phyloP scores from a whole-genome alignment of 208 protist genomes.

The Endotrypanum monterogeii region DNA sequence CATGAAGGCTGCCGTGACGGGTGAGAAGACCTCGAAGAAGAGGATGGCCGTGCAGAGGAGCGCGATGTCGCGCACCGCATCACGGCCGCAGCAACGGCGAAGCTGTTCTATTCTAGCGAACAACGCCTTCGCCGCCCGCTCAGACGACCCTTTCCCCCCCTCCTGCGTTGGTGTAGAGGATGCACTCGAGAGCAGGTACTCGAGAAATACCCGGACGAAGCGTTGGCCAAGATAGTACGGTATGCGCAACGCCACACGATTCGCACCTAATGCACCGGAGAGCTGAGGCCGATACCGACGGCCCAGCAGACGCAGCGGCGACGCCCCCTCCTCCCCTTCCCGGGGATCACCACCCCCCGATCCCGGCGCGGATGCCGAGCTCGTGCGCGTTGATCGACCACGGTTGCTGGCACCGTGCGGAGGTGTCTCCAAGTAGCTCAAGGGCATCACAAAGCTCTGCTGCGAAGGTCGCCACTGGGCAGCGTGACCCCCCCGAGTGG shows the following conservation, averaged over 20 bases:
- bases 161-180: background rate
- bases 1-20: constrained; percentile 47
- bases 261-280: constrained; percentile 18
- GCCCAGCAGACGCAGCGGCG: background rate
- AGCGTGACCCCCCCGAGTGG: background rate
- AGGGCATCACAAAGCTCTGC: background rate
- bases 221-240: constrained; percentile 59
- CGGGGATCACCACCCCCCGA: background rate
- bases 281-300: constrained; percentile 19
- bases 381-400: background rate
- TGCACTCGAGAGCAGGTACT: constrained; percentile 11
- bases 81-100: constrained; percentile 7
- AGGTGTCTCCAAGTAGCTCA: constrained; percentile 16
- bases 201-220: constrained; percentile 28
- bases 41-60: constrained; percentile 62
- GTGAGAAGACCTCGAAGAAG: constrained; percentile 63
- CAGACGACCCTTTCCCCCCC: background rate
- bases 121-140: background rate
- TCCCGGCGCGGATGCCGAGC: background rate
- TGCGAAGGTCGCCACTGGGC: background rate
- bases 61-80: constrained; percentile 48
- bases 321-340: background rate
- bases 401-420: background rate
- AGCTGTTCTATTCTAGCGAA: background rate
- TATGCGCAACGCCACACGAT: constrained; percentile 41